Conservation (phyloP, 108 stramenopile species). For the Cyclotella baltica region DNA sequence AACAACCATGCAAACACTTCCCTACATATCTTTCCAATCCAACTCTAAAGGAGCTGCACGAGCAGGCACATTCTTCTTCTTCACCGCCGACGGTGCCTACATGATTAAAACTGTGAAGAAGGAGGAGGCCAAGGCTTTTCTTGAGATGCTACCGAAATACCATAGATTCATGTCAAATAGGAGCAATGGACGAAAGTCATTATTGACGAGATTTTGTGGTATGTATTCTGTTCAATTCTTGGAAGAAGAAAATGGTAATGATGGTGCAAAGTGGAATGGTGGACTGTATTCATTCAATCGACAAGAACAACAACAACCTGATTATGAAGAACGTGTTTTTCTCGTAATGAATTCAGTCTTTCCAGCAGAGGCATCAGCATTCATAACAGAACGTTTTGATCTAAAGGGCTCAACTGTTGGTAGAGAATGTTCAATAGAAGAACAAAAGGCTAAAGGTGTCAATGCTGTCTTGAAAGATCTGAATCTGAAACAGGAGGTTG, state of each 20-base stretch:
- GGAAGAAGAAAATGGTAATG: conserved; percentile 39
- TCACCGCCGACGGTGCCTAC: conserved; percentile 87
- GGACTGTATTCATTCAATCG: conserved; percentile 37
- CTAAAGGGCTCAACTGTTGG: conserved; percentile 91
- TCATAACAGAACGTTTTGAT: conserved; percentile 86
- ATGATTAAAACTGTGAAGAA: conserved; percentile 92
- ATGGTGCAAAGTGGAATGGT: conserved; percentile 62
- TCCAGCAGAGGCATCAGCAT: conserved; percentile 71
- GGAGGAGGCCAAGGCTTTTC: conserved; percentile 73
- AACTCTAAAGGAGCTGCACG: conserved; percentile 89
- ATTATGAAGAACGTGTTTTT: conserved; percentile 62
- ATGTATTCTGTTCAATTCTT: conserved; percentile 78
- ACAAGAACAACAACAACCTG: conserved; percentile 14
- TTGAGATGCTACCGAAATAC: conserved; percentile 82
- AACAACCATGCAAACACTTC: conserved; percentile 30
- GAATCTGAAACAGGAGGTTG: conserved; percentile 75
- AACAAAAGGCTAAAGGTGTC: conserved; percentile 64
- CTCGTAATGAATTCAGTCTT: conserved; percentile 90
- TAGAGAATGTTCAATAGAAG: conserved; percentile 77
- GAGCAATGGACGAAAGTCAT: conserved; percentile 62
- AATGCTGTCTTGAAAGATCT: conserved; percentile 86
- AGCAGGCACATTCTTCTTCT: conserved; percentile 83
- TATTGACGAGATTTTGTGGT: conserved; percentile 86
- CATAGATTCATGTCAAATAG: conserved; percentile 71
- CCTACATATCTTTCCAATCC: conserved; percentile 86